Base-by-base conservation (phyloP, 768 basidiomycete species). In the Xerocomellus chrysenteron region DNA sequence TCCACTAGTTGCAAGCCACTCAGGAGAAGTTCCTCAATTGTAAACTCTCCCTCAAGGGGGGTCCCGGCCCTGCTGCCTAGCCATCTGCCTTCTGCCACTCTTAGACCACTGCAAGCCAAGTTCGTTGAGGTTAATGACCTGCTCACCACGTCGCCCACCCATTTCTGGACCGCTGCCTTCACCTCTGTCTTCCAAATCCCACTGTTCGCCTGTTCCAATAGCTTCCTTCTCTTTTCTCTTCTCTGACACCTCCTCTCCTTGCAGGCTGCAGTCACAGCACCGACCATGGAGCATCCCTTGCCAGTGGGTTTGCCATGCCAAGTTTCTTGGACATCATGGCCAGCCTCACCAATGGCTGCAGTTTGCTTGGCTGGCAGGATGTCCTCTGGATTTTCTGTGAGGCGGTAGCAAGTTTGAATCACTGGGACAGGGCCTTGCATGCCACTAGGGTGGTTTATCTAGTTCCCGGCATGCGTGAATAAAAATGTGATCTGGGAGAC, bases 61-160 rank as follows among this genome's bases (percentile, higher is more conserved):
- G 10, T 4, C 5, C 5, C 16, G 8, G 11, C 30, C 16, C 56
- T 52, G 5, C 43, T 46, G 0, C 57, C 57, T 1, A 58, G 10
- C 57, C 57, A 58, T 1, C 48, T 48, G 0, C 57, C 57, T 13
- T 55, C 48, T 0, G 52, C 56, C 1, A 32, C 39, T 6, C 47
- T 45, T 2, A 56, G 43, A 8, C 13, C 12, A 9, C 12, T 26
- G 14, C 33, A 13, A 1, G 10, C 24, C 0, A n/a, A 3, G 14
- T 12, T 13, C 13, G 33, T 35, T 5, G 12, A 13, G 12, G 33
- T 35, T 4, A 12, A 24, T 9, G 47, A 49, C 14, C 3, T 4
- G 9, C 16, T 26, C 24, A 17, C 36, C 14, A 12, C 5, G 6
- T 19, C 8, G 2, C 13, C 10, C 3, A 28, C 40, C 12, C 39